Evolutionary conservation across 352 stramenopile genomes (phyloP), one percentile per base, ranked within the genome.

Genomic region (Blastocystis sp.): DNA sequence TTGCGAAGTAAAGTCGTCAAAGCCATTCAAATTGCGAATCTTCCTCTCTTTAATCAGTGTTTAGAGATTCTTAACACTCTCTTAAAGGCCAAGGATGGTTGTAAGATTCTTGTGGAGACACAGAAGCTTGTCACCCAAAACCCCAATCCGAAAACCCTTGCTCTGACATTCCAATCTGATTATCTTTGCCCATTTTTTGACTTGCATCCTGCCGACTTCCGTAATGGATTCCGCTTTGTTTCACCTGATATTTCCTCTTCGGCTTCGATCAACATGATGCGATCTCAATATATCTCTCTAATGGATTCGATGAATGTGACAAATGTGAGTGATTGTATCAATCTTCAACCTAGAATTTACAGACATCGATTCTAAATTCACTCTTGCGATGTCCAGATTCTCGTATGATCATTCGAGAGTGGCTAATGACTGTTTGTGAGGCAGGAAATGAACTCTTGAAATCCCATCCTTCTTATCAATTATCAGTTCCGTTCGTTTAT

Each of bases 121-220:
- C 69, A 80, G 4, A 16, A 42, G 19, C 29, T 80, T 1, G 3
- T 80, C 0, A 80, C 39, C 0, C 16, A 59, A 1, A 21, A 19
- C 7, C 27, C 58, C 0, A 63, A 59, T 11, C 19, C 43, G 16
- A 37, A 58, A 37, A 14, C 39, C 21, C 19, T n/a, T 16, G n/a
- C 16, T 7, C 6, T 80, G 4, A 52, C 69, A 21, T 42, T 63
- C 39, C 42, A 80, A 11, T 37, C 43, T 0, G 69, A 80, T 63
- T 86, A 49, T 1, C 61, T 86, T 12, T 27, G 29, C 11, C 75
- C 75, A 6, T 86, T 86, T 24, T 86, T 86, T 58, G 42, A 57
- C 24, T 37, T 86, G 37, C 75, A 86, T 46, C 75, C 75, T 32
- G 52, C 75, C n/a, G 75, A 86, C 6, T 80, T 80, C 69, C n/a